Evolutionary conservation across 192 early-diverging fungal species (phyloP), one percentile per base, ranked within the genome.

Genomic region (Dispira simplex): DNA sequence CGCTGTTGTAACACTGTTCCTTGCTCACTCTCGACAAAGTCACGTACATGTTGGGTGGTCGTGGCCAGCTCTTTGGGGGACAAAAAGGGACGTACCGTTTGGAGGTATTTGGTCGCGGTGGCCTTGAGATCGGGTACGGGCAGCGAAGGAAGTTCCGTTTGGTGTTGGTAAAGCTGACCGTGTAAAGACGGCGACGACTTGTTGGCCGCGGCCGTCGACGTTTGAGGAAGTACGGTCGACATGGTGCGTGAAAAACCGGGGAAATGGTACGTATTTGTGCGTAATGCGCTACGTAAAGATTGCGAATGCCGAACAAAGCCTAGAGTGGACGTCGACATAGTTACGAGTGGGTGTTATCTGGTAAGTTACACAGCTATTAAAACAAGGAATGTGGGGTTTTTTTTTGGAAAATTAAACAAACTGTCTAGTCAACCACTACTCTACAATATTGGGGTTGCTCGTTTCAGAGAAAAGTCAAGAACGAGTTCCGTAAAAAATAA

Each of bases 1-100:
- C 94, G 83, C 68, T 83, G 71, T 76, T 97, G 94, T 46, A 99
- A 83, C 73, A 83, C 74, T 63, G 86, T 78, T 49, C 93, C 94
- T 49, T 89, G 86, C n/a, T 86, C 87, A 18, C 89, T 85, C 64
- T 79, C 78, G 12, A 79, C 76, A 72, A 98, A 99, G 60, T 92
- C 86, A 65, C 77, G 66, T 25, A 89, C 91, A 16, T 76, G 71
- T 27, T 69, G 71, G 65, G 79, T 73, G 21, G 89, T 90, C 47
- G 77, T 66, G 52, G 81, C 82, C 65, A 83, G 90, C 47, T 92
- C 88, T 51, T 77, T 79, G 28, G 81, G 79, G 44, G 72, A 79
- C 62, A 87, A 69, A 25, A 91, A 73, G 13, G 93, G 89, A 60
- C 82, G 77, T 32, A 98, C 75, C 3, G 84, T 81, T 63, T 78